These are phyloP conservation scores for Tuber melanosporum DNA, from an alignment of 495 filamentous ascomycete species.

Conservation along the genomic window DNA sequence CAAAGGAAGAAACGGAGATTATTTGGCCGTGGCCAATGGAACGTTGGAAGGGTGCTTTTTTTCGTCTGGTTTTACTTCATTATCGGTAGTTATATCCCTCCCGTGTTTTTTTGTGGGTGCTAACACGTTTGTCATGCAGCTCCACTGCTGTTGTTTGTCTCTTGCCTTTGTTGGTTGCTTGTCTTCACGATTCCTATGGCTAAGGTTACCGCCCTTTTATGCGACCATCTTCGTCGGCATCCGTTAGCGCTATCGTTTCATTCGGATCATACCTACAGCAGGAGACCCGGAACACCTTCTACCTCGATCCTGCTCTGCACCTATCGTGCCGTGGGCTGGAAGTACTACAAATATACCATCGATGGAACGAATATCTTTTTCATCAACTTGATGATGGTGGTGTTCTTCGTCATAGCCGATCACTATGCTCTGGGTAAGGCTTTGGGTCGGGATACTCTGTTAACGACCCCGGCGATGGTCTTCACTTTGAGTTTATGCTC, in stretches of 20 bases:
- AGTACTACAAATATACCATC: constrained; percentile 99
- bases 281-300: constrained; percentile 60
- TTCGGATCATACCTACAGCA: constrained; percentile 69
- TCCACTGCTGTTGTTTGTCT: constrained; percentile 79
- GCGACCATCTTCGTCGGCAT: constrained; percentile 86
- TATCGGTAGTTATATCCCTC: constrained; percentile 46
- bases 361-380: constrained; percentile 98
- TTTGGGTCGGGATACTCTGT: constrained; percentile 56
- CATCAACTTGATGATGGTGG: constrained; percentile 88
- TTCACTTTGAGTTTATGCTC: constrained; percentile 81
- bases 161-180: constrained; percentile 84
- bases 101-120: neutral
- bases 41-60: constrained; percentile 84
- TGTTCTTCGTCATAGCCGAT: constrained; percentile 87
- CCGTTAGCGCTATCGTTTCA: constrained; percentile 90
- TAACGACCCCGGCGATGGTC: constrained; percentile 75
- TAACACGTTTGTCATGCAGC: constrained; percentile 44
- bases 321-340: constrained; percentile 84
- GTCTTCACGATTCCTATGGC: constrained; percentile 99
- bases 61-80: constrained; percentile 95
- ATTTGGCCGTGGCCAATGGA: constrained; percentile 96
- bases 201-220: constrained; percentile 81
- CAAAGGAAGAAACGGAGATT: constrained; percentile 73
- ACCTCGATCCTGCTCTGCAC: constrained; percentile 92
- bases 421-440: constrained; percentile 66